Conservation (phyloP, 2,329 filamentous ascomycete genomes). For the Bipolaris cookei region DNA sequence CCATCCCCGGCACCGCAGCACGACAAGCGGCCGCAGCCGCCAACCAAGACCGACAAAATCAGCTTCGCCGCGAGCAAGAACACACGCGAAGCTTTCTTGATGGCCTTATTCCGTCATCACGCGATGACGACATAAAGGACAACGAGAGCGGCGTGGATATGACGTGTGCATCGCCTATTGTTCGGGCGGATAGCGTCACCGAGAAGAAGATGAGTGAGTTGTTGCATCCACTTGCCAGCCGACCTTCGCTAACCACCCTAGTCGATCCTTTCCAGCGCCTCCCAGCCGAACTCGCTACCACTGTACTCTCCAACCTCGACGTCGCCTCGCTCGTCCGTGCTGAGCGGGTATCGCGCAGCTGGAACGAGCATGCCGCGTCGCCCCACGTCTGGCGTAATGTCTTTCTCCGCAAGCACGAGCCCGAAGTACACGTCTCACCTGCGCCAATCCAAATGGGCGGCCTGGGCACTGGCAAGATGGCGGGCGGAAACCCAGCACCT, state of each 20-base stretch:
- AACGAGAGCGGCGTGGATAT: slow-evolving; percentile 49
- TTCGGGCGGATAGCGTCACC: slow-evolving; percentile 38
- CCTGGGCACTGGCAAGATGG: slow-evolving; percentile 59
- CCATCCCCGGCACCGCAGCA: slow-evolving; percentile 39
- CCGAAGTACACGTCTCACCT: slow-evolving; percentile 54
- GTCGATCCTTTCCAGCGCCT: slow-evolving; percentile 62
- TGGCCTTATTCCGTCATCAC: slow-evolving; percentile 24
- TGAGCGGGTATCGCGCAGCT: slow-evolving; percentile 63
- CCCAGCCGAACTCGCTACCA: slow-evolving; percentile 64
- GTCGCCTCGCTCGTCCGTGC: slow-evolving; percentile 61
- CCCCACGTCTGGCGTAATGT: slow-evolving; percentile 67
- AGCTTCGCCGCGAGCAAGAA: slow-evolving; percentile 41
- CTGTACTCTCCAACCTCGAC: slow-evolving; percentile 66
- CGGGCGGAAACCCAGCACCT: slow-evolving; percentile 55
- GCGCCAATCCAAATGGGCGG: slow-evolving; percentile 58
- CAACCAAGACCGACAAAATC: slow-evolving; percentile 41
- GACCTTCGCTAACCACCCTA: slow-evolving; percentile 19
- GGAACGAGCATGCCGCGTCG: slow-evolving; percentile 63
- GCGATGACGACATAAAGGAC: slow-evolving; percentile 44
- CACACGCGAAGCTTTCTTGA: slow-evolving; percentile 43
- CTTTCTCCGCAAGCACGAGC: slow-evolving; percentile 63
- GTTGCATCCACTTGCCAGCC: neutral
- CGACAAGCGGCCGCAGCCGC: slow-evolving; percentile 46
- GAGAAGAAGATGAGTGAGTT: slow-evolving; percentile 48
- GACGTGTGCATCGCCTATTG: slow-evolving; percentile 44